phyloP scores from a whole-genome alignment of 1,139 yeast genomes.

The Candida tunisiensis region DNA sequence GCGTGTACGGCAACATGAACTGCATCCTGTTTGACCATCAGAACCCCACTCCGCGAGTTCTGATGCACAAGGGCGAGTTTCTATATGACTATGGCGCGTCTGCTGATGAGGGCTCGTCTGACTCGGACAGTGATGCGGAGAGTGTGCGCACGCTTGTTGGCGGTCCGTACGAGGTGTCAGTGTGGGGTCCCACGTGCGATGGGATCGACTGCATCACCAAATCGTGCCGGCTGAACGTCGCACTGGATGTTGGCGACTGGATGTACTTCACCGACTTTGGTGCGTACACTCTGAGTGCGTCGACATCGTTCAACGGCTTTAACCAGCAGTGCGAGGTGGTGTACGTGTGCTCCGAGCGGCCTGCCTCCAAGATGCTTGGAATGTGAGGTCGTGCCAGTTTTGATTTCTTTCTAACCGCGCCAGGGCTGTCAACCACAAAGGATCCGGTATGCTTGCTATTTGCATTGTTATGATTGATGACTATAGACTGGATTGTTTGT shows the following conservation, averaged over 20 bases:
- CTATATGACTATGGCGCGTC: slow-evolving; percentile 14
- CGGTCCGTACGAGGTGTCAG: slow-evolving; percentile 28
- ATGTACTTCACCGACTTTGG: slow-evolving; percentile 70
- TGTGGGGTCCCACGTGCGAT: slow-evolving; percentile 99
- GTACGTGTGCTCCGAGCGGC: slow-evolving; percentile 34
- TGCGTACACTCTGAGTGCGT: slow-evolving; percentile 88
- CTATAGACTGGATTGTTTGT: background rate
- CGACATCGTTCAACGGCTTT: slow-evolving; percentile 79
- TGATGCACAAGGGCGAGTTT: slow-evolving; percentile 32
- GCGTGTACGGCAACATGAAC: slow-evolving; percentile 90
- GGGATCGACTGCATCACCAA: slow-evolving; percentile 75
- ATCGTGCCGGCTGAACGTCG: slow-evolving; percentile 33
- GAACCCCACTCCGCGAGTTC: slow-evolving; percentile 49
- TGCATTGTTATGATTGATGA: background rate
- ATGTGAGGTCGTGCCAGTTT: too few species aligned
- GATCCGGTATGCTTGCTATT: background rate
- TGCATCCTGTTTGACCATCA: slow-evolving; percentile 91
- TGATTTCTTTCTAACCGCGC: too few species aligned
- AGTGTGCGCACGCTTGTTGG: too few species aligned
- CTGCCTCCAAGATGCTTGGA: too few species aligned
- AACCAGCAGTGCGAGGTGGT: slow-evolving; percentile 40
- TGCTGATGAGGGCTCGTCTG: slow-evolving; percentile 4
- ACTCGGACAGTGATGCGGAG: slow-evolving; percentile 6
- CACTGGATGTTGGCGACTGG: slow-evolving; percentile 83
- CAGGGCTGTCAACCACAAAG: too few species aligned